Evolutionary conservation across 1,284 basidiomycete genomes (phyloP), one percentile per base, ranked within the genome.

Genomic region (Cryptococcus wingfieldii): DNA sequence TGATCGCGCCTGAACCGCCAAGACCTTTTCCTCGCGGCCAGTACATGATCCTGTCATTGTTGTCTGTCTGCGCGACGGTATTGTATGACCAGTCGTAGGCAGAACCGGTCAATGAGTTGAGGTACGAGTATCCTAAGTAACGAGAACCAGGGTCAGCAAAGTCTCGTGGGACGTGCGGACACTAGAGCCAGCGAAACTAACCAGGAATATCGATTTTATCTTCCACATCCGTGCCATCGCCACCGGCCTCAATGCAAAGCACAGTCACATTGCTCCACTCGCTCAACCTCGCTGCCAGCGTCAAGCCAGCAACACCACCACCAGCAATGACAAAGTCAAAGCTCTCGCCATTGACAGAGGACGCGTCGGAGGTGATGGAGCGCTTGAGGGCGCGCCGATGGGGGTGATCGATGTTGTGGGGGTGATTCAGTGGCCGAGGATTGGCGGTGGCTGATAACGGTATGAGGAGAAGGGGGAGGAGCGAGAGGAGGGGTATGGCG

Each of bases 301-400:
- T 84, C 23, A 90, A 80, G 31, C 88, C 89, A 5, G 86, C 86
- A 5, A 85, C 81, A 43, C 88, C 88, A 37, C 87, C 88, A 38
- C 76, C 76, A 3, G 71, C 75, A 54, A 78, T 74, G 53, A 78
- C 62, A 55, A 77, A 78, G 57, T 78, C 76, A 51, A 71, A 77
- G 9, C 63, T 60, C 28, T 62, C 51, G 23, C 66, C 69, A 50
- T 60, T 53, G 31, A 70, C 66, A 19, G 59, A 44, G 10, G 58
- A 27, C 7, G 65, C 59, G 44, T 71, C 61, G 46, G 54, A 53
- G 25, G 71, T 74, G 54, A 76, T 68, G 47, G 52, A 55, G 28
- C 66, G 58, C 39, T 60, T 61, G 46, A 70, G 56, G 16, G 63
- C 54, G 23, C 53, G 43, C 27, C 64, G 64, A 46, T 70, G 61